Evolutionary conservation across 768 basidiomycete genomes (phyloP).

Genomic region (Pleurotus cornucopiae): DNA sequence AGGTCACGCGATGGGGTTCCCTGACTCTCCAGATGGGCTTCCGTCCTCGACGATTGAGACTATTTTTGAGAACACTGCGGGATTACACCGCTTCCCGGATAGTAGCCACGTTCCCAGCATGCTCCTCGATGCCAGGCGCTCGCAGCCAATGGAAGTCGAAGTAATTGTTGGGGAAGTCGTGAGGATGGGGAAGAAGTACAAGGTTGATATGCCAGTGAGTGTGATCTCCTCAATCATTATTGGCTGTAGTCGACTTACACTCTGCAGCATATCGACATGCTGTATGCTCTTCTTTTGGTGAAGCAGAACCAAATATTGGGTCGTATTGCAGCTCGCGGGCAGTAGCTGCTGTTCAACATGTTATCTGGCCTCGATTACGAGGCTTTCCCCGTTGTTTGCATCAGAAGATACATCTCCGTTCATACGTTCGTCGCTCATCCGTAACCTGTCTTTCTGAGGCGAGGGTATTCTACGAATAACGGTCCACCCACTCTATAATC

Average conservation of each 20-base stretch:
- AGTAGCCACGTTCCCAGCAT: conserved; percentile 54
- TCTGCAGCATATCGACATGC: conserved; percentile 51
- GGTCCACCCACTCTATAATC: too few species aligned
- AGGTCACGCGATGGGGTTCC: conserved; percentile 45
- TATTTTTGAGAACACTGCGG: conserved; percentile 33
- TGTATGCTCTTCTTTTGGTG: conserved; percentile 57
- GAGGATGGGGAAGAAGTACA: conserved; percentile 39
- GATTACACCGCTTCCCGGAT: conserved; percentile 35
- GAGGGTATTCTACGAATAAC: too few species aligned
- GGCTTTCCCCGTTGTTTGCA: too few species aligned
- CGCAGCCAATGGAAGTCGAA: conserved; percentile 62
- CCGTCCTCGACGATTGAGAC: conserved; percentile 37
- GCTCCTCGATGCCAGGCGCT: conserved; percentile 52
- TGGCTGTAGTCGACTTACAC: neutral
- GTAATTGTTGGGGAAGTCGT: conserved; percentile 62
- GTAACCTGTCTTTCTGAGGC: too few species aligned
- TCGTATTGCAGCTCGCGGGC: conserved; percentile 17
- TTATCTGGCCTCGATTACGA: too few species aligned
- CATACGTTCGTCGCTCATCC: too few species aligned
- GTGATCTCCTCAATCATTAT: neutral
- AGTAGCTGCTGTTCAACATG: neutral
- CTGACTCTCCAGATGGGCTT: conserved; percentile 40
- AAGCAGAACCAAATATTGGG: conserved; percentile 58
- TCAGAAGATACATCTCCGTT: too few species aligned
- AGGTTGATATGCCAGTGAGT: conserved; percentile 49